These are phyloP conservation scores for Pythium guiyangense DNA, from an alignment of 352 stramenopile species.

Conservation along the genomic window DNA sequence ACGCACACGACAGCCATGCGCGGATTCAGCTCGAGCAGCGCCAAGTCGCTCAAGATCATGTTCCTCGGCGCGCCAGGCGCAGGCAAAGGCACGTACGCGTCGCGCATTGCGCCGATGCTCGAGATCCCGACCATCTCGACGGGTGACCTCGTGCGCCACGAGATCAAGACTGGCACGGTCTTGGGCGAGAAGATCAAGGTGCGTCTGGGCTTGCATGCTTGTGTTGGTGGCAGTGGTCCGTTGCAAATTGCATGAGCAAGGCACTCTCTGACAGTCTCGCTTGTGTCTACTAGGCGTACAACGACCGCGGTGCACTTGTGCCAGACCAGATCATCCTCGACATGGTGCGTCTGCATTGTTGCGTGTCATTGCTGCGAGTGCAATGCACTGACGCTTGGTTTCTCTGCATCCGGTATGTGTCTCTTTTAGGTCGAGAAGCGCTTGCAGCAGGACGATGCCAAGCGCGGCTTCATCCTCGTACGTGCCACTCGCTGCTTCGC, in stretches of 20 bases:
- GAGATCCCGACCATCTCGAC: conserved; percentile 88
- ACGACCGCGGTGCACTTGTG: conserved; percentile 75
- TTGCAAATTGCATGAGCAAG: neutral
- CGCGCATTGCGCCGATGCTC: conserved; percentile 79
- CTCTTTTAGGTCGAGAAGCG: conserved; percentile 58
- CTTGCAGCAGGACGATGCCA: conserved; percentile 58
- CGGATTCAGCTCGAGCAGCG: conserved; percentile 17
- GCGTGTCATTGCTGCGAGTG: neutral
- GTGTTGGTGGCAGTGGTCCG: too few species aligned
- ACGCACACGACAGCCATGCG: conserved; percentile 7
- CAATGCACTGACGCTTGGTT: neutral
- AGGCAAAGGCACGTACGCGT: conserved; percentile 90
- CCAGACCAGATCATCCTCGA: conserved; percentile 88
- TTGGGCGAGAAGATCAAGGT: conserved; percentile 80
- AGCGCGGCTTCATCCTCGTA: conserved; percentile 81
- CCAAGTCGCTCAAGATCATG: conserved; percentile 74
- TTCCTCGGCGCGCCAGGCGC: conserved; percentile 87
- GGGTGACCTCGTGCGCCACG: conserved; percentile 83
- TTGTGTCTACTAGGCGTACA: conserved; percentile 54
- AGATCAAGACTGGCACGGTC: conserved; percentile 78
- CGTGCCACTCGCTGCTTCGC: neutral
- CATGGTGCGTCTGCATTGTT: conserved; percentile 40
- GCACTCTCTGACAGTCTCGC: neutral
- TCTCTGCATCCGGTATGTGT: neutral
- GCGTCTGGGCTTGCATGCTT: neutral